Evolutionary conservation across 2,329 filamentous ascomycete genomes (phyloP).

Genomic region (Neonectria punicea): DNA sequence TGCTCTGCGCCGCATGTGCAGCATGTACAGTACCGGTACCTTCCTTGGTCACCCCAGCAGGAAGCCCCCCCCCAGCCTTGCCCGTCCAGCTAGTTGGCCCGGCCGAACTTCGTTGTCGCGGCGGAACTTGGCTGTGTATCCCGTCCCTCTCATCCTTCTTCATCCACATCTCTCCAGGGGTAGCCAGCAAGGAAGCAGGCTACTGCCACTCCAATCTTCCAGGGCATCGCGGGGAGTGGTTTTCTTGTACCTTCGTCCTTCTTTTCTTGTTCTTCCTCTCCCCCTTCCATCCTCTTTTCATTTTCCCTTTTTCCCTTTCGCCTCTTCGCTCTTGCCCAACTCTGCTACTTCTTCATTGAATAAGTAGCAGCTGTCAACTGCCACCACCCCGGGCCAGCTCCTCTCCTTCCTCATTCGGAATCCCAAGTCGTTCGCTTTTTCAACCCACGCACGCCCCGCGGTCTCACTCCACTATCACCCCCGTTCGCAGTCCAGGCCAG

Average conservation of each 20-base stretch:
- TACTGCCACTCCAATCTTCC: conserved; percentile 34
- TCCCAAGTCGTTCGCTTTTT: conserved; percentile 27
- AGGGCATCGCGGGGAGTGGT: conserved; percentile 33
- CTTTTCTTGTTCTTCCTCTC: not conserved
- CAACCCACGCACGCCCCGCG: not conserved
- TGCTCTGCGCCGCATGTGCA: not conserved
- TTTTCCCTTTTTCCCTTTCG: not conserved
- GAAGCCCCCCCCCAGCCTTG: conserved; percentile 20
- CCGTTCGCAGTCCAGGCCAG: conserved; percentile 16
- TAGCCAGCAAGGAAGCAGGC: conserved; percentile 26
- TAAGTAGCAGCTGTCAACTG: conserved; percentile 14
- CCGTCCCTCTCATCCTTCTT: conserved; percentile 32
- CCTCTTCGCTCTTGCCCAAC: conserved; percentile 12
- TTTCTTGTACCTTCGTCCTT: conserved; percentile 9
- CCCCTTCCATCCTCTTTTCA: conserved; percentile 4
- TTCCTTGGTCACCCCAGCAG: conserved; percentile 29
- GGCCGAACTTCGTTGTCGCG: conserved; percentile 28
- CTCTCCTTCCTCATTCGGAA: conserved; percentile 8
- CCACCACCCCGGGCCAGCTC: conserved; percentile 22
- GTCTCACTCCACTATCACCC: conserved; percentile 14
- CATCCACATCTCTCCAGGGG: conserved; percentile 35
- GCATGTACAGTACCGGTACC: conserved; percentile 15
- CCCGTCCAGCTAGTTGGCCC: conserved; percentile 26
- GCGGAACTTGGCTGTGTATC: conserved; percentile 21
- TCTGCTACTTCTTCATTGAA: conserved; percentile 10